These are phyloP conservation scores for Glycyrrhiza uralensis DNA, from an alignment of 306 rosid species.

Conservation along the genomic window DNA sequence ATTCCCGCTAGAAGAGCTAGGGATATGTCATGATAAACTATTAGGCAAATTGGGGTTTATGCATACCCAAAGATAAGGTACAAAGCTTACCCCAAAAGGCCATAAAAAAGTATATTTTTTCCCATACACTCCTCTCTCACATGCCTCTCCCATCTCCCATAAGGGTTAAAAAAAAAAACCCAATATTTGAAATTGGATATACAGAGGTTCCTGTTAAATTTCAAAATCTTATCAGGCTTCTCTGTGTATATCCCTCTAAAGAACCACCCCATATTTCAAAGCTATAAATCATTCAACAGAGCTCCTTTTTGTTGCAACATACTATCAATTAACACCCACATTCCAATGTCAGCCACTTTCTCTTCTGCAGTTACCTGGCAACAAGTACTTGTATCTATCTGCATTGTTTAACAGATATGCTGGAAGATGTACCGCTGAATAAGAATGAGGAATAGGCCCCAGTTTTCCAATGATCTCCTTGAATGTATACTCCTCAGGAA, in stretches of 20 bases:
- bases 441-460: constrained; percentile 86
- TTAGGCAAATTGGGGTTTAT: constrained; percentile 28
- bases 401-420: constrained; percentile 72
- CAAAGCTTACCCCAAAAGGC: constrained; percentile 34
- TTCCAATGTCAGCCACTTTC: constrained; percentile 70
- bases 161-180: constrained; percentile 24
- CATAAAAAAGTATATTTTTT: not conserved
- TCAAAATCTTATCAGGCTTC: constrained; percentile 26
- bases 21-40: constrained; percentile 37
- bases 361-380: constrained; percentile 85
- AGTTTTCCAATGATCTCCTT: constrained; percentile 83
- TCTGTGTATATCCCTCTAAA: constrained; percentile 32
- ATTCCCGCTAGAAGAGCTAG: constrained; percentile 40
- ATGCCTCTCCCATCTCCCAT: constrained; percentile 28
- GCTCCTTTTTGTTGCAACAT: constrained; percentile 22
- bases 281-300: constrained; percentile 33
- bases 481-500: constrained; percentile 87
- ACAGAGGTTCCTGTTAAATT: constrained; percentile 26
- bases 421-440: constrained; percentile 89
- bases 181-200: constrained; percentile 20
- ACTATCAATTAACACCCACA: constrained; percentile 9
- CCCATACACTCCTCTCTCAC: constrained; percentile 28
- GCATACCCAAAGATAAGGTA: constrained; percentile 37
- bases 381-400: constrained; percentile 57
- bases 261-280: constrained; percentile 28